These are phyloP conservation scores for Populus nigra DNA, from an alignment of 345 rosid species.

Conservation along the genomic window DNA sequence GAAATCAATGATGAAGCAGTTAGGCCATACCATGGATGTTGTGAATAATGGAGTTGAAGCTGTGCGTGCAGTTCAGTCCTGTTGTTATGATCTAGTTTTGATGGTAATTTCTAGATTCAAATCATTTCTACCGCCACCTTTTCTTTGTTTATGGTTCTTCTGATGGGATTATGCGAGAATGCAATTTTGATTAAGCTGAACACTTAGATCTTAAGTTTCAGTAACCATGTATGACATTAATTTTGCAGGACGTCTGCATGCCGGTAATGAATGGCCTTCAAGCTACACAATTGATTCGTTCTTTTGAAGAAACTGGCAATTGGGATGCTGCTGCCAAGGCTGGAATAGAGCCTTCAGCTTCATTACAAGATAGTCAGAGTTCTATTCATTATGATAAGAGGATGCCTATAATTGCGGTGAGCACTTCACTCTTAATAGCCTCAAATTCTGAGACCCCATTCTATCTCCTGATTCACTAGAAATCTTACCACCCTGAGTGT, in stretches of 20 bases:
- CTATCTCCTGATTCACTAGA: not conserved
- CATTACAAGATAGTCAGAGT: constrained; percentile 9
- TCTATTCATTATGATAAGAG: constrained; percentile 29
- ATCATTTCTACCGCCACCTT: not conserved
- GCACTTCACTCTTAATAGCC: constrained; percentile 13
- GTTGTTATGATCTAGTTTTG: constrained; percentile 65
- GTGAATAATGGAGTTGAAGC: constrained; percentile 89
- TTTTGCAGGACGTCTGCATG: constrained; percentile 87
- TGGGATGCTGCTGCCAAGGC: constrained; percentile 80
- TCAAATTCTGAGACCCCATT: not conserved
- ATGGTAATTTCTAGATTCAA: constrained; percentile 49
- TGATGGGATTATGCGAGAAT: not conserved
- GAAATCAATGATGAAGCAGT: constrained; percentile 77
- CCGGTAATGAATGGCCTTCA: constrained; percentile 89
- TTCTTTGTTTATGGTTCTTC: not conserved
- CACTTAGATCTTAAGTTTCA: not conserved
- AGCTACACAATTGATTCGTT: constrained; percentile 89
- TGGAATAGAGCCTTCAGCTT: constrained; percentile 53
- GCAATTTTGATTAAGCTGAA: not conserved
- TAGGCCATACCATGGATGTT: constrained; percentile 71
- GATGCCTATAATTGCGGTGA: constrained; percentile 84
- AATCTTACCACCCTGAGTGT: not conserved
- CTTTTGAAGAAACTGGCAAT: constrained; percentile 72
- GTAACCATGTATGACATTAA: constrained; percentile 3
- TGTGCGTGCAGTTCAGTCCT: constrained; percentile 50